phyloP scores from a whole-genome alignment of 1,284 basidiomycete genomes.

The Leccinum variabile region DNA sequence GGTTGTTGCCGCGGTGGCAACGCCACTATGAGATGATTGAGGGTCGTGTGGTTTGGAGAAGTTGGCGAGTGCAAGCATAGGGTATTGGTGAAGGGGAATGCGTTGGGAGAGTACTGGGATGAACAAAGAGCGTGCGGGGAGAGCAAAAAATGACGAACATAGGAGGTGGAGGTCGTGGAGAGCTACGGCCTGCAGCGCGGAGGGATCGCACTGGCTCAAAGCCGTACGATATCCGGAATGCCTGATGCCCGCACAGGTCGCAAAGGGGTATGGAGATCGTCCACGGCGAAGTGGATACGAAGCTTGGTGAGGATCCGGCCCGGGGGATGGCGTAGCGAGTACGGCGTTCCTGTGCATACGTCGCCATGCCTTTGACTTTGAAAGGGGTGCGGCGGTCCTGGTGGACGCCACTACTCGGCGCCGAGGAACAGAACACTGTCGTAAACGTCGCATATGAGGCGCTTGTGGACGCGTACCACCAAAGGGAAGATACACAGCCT shows the following conservation, averaged over 20 bases:
- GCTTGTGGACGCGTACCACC: slow-evolving; percentile 20
- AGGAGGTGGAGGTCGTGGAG: slow-evolving; percentile 61
- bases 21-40: slow-evolving; percentile 37
- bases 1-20: slow-evolving; percentile 28
- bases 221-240: slow-evolving; percentile 51
- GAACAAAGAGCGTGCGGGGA: slow-evolving; percentile 12
- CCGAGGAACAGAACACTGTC: slow-evolving; percentile 1
- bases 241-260: slow-evolving; percentile 48
- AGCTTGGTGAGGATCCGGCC: slow-evolving; percentile 43
- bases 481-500: slow-evolving; percentile 17
- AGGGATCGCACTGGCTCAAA: slow-evolving; percentile 33
- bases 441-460: slow-evolving; percentile 21
- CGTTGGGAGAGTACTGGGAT: slow-evolving; percentile 59
- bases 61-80: slow-evolving; percentile 54
- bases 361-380: slow-evolving; percentile 27
- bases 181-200: slow-evolving; percentile 46
- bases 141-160: slow-evolving; percentile 44
- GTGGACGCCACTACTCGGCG: slow-evolving; percentile 18
- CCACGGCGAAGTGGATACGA: slow-evolving; percentile 41
- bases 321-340: slow-evolving; percentile 39
- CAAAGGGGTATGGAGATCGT: slow-evolving; percentile 48
- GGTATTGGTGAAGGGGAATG: slow-evolving; percentile 58
- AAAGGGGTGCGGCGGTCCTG: slow-evolving; percentile 8
- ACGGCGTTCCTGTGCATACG: slow-evolving; percentile 32
- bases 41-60: slow-evolving; percentile 41